Percentiles rank a stretch among this genome's conserved stretches.
phyloP scores from a whole-genome alignment of 192 early-diverging fungal species.

The Coemansia javaensis region DNA sequence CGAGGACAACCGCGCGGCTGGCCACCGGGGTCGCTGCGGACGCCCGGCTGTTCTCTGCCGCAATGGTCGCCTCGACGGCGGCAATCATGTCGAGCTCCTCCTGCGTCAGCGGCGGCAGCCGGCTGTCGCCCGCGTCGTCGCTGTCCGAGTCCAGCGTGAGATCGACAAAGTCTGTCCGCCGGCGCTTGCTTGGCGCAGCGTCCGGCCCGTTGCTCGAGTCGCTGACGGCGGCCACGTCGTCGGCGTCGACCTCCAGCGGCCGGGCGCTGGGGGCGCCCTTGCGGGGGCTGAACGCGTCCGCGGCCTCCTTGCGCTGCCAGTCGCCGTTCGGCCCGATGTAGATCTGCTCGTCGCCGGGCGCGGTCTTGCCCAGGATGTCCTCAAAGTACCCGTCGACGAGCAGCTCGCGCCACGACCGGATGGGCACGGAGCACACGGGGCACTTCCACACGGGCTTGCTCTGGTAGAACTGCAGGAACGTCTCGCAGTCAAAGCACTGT shows the following conservation, averaged over 20 bases:
- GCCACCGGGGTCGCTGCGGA: too few relatives aligned
- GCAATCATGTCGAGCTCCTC: conserved; percentile 33
- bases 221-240: conserved; percentile 27
- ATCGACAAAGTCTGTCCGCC: conserved; percentile 57
- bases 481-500: conserved; percentile 79
- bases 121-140: conserved; percentile 8
- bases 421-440: conserved; percentile 64
- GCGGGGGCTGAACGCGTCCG: conserved; percentile 30
- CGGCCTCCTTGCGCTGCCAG: conserved; percentile 36
- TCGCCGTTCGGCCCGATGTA: conserved; percentile 32
- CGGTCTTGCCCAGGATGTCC: conserved; percentile 28
- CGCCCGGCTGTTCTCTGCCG: too few relatives aligned
- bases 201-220: conserved; percentile 4
- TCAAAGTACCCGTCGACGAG: conserved; percentile 65
- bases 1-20: too few relatives aligned
- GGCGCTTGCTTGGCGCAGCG: conserved; percentile 28
- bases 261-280: conserved; percentile 24
- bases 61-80: neutral
- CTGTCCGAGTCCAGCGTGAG: conserved; percentile 54
- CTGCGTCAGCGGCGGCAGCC: conserved; percentile 26
- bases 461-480: conserved; percentile 69
- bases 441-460: conserved; percentile 66
- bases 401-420: conserved; percentile 53
- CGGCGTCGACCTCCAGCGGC: conserved; percentile 7
- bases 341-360: conserved; percentile 31